A percentile compares a stretch with the other conserved stretches of the same genome.
phyloP scores from a whole-genome alignment of 192 early-diverging fungal genomes.

The Gamsiella multidivaricata region DNA sequence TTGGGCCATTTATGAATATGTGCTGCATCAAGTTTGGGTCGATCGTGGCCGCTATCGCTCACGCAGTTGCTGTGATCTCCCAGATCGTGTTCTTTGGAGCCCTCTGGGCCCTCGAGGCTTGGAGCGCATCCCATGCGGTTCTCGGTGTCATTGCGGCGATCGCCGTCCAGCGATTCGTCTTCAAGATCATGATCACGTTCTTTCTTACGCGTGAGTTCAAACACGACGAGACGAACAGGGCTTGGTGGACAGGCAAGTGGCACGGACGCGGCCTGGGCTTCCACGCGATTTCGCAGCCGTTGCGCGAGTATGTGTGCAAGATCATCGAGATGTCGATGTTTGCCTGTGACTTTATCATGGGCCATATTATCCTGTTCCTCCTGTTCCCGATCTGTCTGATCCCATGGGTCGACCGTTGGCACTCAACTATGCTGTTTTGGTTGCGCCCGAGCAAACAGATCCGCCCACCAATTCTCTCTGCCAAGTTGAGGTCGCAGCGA shows the following conservation, averaged over 20 bases:
- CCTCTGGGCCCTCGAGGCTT: conserved; percentile 76
- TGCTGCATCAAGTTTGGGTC: conserved; percentile 80
- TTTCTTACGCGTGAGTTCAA: conserved; percentile 86
- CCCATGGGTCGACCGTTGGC: conserved; percentile 77
- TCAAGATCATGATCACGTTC: conserved; percentile 74
- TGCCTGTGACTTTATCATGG: conserved; percentile 80
- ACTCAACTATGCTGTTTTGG: conserved; percentile 88
- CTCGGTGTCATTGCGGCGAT: conserved; percentile 74
- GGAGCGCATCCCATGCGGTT: conserved; percentile 70
- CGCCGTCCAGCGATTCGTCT: conserved; percentile 75
- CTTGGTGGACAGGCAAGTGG: conserved; percentile 91
- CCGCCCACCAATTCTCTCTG: conserved; percentile 77
- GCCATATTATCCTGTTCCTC: conserved; percentile 82
- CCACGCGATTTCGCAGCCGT: conserved; percentile 71
- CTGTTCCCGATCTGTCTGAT: conserved; percentile 77
- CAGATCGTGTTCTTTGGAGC: conserved; percentile 71
- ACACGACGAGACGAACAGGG: conserved; percentile 83
- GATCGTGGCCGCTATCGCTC: conserved; percentile 73
- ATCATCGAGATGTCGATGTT: conserved; percentile 86
- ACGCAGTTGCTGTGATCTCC: conserved; percentile 70
- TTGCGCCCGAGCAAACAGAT: conserved; percentile 83
- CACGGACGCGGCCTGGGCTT: conserved; percentile 76
- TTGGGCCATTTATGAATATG: conserved; percentile 70
- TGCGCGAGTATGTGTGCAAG: conserved; percentile 87
- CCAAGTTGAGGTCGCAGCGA: conserved; percentile 70